phyloP scores from a whole-genome alignment of 176 grass and related monocot species.

The Oryza officinalis region DNA sequence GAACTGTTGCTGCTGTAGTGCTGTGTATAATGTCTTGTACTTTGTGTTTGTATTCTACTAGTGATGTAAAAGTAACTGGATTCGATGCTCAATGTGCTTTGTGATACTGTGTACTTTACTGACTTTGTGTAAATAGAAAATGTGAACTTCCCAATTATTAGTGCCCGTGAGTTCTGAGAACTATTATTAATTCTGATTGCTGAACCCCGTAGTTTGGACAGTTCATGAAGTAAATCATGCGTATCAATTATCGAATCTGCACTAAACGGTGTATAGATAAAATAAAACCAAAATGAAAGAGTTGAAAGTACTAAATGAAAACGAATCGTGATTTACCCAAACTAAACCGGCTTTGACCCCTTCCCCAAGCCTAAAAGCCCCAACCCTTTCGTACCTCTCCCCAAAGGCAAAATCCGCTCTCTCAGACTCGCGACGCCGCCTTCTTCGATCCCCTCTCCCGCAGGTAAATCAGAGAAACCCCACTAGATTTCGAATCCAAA shows the following conservation, averaged over 20 bases:
- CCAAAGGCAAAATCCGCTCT: not conserved
- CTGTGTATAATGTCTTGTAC: not conserved
- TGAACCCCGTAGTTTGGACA: too few relatives aligned
- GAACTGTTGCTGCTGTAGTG: not conserved
- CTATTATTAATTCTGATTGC: too few relatives aligned
- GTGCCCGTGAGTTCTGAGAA: too few relatives aligned
- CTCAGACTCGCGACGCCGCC: not conserved
- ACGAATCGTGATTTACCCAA: not conserved
- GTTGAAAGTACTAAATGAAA: not conserved
- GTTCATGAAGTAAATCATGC: too few relatives aligned
- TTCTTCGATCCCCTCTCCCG: not conserved
- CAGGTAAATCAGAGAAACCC: not conserved
- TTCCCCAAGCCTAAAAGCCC: constrained; percentile 28
- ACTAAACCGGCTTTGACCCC: constrained; percentile 13
- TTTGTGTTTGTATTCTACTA: not conserved
- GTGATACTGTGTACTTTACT: not conserved
- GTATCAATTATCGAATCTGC: too few relatives aligned
- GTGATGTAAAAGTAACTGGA: not conserved
- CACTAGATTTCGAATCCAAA: not conserved
- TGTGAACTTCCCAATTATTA: too few relatives aligned
- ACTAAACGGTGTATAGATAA: too few relatives aligned
- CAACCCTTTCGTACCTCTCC: not conserved
- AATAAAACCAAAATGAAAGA: too few relatives aligned
- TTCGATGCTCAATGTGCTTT: not conserved
- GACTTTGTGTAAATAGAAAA: not conserved